Evolutionary conservation across 2,329 filamentous ascomycete species (phyloP).

Genomic region (Akanthomyces muscarius): DNA sequence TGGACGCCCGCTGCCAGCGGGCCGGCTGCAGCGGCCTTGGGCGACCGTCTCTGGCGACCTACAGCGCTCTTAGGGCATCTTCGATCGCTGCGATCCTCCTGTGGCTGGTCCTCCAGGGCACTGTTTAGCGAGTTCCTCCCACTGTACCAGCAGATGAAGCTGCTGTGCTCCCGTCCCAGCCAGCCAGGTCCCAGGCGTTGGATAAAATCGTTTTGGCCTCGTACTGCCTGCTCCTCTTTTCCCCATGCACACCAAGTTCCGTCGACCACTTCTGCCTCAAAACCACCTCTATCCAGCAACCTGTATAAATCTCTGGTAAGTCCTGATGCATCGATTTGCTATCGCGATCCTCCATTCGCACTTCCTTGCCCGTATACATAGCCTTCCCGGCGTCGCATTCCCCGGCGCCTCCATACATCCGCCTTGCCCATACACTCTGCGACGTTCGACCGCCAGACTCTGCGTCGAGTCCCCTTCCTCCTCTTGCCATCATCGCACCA

Average conservation of each 20-base stretch:
- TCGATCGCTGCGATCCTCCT: not conserved
- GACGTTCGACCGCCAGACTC: constrained; percentile 17
- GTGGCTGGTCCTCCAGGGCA: not conserved
- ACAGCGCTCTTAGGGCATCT: not conserved
- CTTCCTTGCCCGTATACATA: constrained; percentile 23
- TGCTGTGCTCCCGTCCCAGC: not conserved
- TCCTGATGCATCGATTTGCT: constrained; percentile 30
- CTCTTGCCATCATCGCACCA: constrained; percentile 1
- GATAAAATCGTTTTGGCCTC: constrained; percentile 25
- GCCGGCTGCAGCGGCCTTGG: not conserved
- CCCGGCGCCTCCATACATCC: not conserved
- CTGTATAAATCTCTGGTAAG: constrained; percentile 35
- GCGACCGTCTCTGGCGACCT: not conserved
- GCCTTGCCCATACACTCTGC: constrained; percentile 1
- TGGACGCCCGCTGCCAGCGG: not conserved
- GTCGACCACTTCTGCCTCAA: constrained; percentile 15
- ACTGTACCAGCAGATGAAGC: not conserved
- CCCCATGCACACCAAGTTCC: constrained; percentile 24
- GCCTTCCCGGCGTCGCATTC: not conserved
- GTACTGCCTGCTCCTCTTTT: constrained; percentile 24
- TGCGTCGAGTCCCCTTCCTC: not conserved
- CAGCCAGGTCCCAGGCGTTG: not conserved
- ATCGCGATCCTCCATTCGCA: constrained; percentile 34
- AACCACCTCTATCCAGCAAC: constrained; percentile 10
- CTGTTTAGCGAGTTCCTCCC: not conserved